These are phyloP conservation scores for Leishmania amazonensis DNA, from an alignment of 208 protist genomes.

Conservation along the genomic window DNA sequence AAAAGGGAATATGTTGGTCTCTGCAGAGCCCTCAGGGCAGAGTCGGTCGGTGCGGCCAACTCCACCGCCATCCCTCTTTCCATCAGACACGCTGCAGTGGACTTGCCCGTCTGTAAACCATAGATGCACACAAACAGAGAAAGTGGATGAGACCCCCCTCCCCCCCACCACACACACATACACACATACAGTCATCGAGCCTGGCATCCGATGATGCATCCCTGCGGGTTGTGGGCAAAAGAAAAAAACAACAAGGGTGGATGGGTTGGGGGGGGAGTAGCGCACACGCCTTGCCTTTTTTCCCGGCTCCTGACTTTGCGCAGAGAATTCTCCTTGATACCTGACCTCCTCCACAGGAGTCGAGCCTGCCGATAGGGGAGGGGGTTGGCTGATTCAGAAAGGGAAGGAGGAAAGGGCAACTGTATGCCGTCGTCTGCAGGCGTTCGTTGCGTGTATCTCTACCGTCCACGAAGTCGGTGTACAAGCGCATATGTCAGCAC, in stretches of 20 bases:
- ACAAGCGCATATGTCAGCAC: background rate
- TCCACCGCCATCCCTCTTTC: background rate
- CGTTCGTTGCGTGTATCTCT: background rate
- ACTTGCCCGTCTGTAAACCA: background rate
- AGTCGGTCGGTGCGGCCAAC: background rate
- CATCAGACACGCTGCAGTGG: background rate
- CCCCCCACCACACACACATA: background rate
- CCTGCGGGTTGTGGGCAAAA: background rate
- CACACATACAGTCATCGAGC: background rate
- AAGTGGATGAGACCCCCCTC: background rate
- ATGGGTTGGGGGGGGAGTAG: background rate
- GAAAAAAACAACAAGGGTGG: background rate
- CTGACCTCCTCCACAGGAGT: background rate
- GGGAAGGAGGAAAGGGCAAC: background rate
- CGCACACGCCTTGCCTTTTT: background rate
- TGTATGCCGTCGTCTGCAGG: background rate
- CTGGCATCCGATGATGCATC: background rate
- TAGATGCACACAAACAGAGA: slow-evolving; percentile 3
- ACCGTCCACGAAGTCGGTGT: background rate
- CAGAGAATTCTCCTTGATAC: background rate
- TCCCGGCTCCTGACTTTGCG: no score
- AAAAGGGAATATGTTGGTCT: background rate
- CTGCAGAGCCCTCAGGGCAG: background rate
- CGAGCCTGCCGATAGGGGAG: background rate
- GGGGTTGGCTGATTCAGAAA: background rate